Conservation (phyloP, 345 rosid species). For the Turnera subulata region DNA sequence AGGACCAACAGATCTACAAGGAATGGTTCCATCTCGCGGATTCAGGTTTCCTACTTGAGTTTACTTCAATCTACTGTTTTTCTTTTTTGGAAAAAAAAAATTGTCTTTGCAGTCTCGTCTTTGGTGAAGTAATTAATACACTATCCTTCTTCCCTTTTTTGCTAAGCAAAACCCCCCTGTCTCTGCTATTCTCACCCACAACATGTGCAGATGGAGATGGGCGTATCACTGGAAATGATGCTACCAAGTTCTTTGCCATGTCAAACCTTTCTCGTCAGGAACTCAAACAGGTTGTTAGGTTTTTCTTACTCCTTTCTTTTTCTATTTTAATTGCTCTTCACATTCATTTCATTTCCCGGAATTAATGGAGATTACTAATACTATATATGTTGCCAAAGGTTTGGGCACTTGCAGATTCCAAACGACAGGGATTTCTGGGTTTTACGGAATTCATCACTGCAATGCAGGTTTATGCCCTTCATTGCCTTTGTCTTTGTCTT, state of each 20-base stretch:
- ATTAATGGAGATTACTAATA: too few relatives aligned
- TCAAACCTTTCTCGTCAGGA: conserved; percentile 83
- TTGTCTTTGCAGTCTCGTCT: too few relatives aligned
- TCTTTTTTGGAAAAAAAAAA: too few relatives aligned
- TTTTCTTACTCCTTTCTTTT: not conserved
- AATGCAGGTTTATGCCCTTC: conserved; percentile 56
- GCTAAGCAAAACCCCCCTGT: too few relatives aligned
- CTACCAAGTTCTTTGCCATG: conserved; percentile 71
- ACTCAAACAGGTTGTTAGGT: conserved; percentile 67
- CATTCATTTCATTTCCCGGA: too few relatives aligned
- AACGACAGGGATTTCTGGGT: conserved; percentile 79
- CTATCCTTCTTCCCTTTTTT: too few relatives aligned
- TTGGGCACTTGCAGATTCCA: conserved; percentile 87
- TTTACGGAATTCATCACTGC: conserved; percentile 67
- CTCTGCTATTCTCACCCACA: too few relatives aligned
- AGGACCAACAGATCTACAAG: conserved; percentile 63
- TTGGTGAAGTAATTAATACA: too few relatives aligned
- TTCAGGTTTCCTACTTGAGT: conserved; percentile 45
- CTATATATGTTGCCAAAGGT: conserved; percentile 41
- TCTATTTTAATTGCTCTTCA: too few relatives aligned
- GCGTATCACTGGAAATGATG: conserved; percentile 74
- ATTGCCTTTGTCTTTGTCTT: not conserved
- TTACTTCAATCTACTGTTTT: not conserved
- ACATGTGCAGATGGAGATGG: conserved; percentile 74
- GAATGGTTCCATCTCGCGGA: conserved; percentile 83